phyloP scores from a whole-genome alignment of 768 basidiomycete species.

The Boletus fagicola region DNA sequence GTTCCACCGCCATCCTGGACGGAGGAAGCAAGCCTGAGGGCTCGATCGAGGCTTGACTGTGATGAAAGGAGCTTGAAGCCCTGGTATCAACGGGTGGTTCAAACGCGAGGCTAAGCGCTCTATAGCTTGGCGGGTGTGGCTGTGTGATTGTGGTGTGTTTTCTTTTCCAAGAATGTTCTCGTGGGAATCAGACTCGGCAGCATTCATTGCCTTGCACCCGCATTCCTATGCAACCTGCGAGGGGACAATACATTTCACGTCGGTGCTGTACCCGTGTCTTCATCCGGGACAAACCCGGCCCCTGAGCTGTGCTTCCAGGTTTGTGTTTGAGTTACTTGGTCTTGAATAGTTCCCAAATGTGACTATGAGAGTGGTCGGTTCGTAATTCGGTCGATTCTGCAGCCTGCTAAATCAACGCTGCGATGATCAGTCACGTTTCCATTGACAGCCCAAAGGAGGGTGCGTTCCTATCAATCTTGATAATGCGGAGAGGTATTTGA shows the following conservation, averaged over 20 bases:
- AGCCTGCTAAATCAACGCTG: background rate
- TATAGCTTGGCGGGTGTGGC: slow-evolving; percentile 23
- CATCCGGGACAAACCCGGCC: background rate
- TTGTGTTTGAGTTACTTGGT: background rate
- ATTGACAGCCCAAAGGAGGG: slow-evolving; percentile 48
- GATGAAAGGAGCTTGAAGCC: slow-evolving; percentile 9
- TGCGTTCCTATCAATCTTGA: background rate
- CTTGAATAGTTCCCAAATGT: background rate
- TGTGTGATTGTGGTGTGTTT: background rate
- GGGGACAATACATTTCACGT: background rate
- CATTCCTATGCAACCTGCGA: no score
- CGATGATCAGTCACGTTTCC: slow-evolving; percentile 35
- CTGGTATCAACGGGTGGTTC: background rate
- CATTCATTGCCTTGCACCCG: no score
- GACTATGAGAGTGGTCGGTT: background rate
- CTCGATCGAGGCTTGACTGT: slow-evolving; percentile 11
- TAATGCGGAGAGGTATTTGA: background rate
- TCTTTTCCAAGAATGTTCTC: background rate
- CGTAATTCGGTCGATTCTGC: background rate
- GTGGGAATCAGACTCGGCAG: background rate
- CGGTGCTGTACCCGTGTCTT: background rate
- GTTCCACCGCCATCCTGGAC: slow-evolving; percentile 63
- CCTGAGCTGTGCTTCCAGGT: background rate
- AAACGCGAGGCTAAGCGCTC: background rate
- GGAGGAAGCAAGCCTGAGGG: slow-evolving; percentile 13